Evolutionary conservation across 2,329 filamentous ascomycete species (phyloP), one percentile per base, ranked within the genome.

Genomic region (Pyricularia sp.): DNA sequence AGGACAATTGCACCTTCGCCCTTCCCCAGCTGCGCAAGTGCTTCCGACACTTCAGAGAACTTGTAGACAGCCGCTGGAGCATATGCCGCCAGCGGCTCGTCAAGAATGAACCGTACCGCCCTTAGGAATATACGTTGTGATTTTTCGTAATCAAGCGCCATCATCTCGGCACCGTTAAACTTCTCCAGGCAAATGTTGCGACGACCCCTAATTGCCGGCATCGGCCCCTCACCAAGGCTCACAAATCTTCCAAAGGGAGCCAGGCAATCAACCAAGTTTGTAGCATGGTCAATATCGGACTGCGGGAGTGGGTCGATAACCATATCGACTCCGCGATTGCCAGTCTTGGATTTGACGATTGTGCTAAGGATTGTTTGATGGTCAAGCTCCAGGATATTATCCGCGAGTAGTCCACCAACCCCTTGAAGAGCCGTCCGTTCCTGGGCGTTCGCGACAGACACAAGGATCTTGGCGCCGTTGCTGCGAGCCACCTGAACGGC

Each of bases 101-200:
- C 8, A 3, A 31, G 16, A 19, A 63, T 53, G 44, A 64, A 64
- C 10, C 19, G 30, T 3, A 31, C 12, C 6, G 53, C 62, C 49
- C 53, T 22, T 44, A 63, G 33, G 16, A 60, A 57, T 64, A 62
- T 69, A 13, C 59, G 68, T 57, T 66, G 57, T 49, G 62, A 4
- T 10, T 67, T 66, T 33, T 55, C 64, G 63, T 16, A 62, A 33
- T 44, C 40, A 62, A 49, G 62, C 40, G 4, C 64, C 57, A 33
- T 63, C 62, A 66, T 57, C 60, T 66, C 59, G 3, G 30, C 53
- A 0, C 30, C 30, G 24, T 64, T 49, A 31, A 64, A 57, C 16
- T 28, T 64, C 26, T 64, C 62, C n/a, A 64, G 31, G 49, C 62
- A 31, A 2, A 64, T 31, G 31, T 64, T 64, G 26, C 49, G 55